Conservation (phyloP, 1,139 yeast species). For the Candida sanyaensis region DNA sequence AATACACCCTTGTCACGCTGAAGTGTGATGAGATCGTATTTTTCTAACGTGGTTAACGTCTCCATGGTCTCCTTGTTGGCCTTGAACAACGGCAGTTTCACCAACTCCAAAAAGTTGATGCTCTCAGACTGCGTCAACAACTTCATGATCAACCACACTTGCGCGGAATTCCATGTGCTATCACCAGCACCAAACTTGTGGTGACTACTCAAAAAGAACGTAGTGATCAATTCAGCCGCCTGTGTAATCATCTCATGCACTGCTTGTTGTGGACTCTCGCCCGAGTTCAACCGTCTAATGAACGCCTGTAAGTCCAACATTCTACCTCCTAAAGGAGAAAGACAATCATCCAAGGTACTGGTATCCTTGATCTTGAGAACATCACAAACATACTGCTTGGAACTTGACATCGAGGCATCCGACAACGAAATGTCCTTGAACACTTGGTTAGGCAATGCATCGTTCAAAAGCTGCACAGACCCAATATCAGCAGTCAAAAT, state of each 20-base stretch:
- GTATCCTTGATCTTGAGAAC: conserved; percentile 47
- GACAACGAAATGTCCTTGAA: conserved; percentile 73
- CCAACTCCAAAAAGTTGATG: conserved; percentile 53
- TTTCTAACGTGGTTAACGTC: conserved; percentile 72
- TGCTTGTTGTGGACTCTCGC: conserved; percentile 80
- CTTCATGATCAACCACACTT: conserved; percentile 85
- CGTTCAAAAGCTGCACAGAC: conserved; percentile 64
- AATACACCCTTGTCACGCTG: conserved; percentile 76
- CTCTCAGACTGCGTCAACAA: conserved; percentile 50
- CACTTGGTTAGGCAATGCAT: conserved; percentile 82
- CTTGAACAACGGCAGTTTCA: conserved; percentile 65
- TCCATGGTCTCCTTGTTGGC: conserved; percentile 48
- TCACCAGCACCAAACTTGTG: conserved; percentile 22
- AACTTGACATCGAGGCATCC: conserved; percentile 77
- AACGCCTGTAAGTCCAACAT: conserved; percentile 92
- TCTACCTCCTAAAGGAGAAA: conserved; percentile 88
- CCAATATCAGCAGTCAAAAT: conserved; percentile 86
- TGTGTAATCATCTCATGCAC: conserved; percentile 77
- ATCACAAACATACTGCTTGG: conserved; percentile 67
- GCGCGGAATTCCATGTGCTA: conserved; percentile 69
- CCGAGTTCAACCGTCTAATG: conserved; percentile 82
- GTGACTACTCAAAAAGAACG: conserved; percentile 62
- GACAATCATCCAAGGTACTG: conserved; percentile 50
- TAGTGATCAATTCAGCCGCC: conserved; percentile 85
- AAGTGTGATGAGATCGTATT: conserved; percentile 71